Conservation (phyloP, 2,329 filamentous ascomycete species). For the Rutstroemia sp. region DNA sequence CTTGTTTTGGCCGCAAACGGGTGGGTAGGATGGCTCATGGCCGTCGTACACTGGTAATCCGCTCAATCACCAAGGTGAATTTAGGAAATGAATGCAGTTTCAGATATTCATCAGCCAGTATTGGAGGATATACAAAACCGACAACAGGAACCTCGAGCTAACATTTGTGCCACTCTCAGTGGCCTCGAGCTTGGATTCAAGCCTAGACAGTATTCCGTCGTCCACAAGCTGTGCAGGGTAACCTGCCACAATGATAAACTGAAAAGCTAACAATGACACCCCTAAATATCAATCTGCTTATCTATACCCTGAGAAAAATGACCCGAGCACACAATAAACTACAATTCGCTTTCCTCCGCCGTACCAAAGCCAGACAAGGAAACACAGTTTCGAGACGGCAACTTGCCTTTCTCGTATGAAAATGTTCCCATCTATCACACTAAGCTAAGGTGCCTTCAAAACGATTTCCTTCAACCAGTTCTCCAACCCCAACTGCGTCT, state of each 20-base stretch:
- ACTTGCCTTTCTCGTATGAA: too few species aligned
- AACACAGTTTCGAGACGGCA: not conserved
- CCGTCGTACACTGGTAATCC: not conserved
- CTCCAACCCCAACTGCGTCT: not conserved
- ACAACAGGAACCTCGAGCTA: not conserved
- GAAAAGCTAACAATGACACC: not conserved
- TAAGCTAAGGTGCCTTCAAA: too few species aligned
- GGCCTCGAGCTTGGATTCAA: not conserved
- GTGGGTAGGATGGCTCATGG: too few species aligned
- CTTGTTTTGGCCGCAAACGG: too few species aligned
- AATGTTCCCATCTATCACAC: too few species aligned
- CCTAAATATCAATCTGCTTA: not conserved
- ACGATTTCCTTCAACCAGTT: not conserved
- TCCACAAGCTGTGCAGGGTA: not conserved
- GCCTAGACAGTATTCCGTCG: not conserved
- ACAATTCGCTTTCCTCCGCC: conserved; percentile 1
- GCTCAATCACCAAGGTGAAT: not conserved
- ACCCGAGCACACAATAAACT: conserved; percentile 1
- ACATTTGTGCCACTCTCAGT: not conserved
- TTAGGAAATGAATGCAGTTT: not conserved
- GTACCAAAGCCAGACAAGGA: not conserved
- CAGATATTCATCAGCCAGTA: not conserved
- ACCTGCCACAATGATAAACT: not conserved
- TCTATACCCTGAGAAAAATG: conserved; percentile 1
- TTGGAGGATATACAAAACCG: not conserved